These are phyloP conservation scores for Chalciporus sp. DNA, from an alignment of 1,284 basidiomycete genomes.

Conservation along the genomic window DNA sequence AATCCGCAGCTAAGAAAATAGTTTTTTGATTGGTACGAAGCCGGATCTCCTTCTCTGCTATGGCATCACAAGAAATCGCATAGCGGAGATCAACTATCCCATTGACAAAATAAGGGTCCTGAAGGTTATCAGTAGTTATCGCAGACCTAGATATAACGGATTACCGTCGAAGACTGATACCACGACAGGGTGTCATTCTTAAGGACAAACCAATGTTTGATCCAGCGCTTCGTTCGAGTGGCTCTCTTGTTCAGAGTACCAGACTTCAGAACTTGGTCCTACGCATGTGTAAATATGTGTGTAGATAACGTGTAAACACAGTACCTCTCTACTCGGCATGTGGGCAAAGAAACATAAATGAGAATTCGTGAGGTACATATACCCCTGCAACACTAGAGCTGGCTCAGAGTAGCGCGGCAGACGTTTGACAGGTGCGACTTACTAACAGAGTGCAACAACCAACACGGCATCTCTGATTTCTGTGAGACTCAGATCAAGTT, in stretches of 20 bases:
- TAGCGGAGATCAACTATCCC: conserved; percentile 94
- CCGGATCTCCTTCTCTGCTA: conserved; percentile 74
- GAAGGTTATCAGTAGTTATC: conserved; percentile 10
- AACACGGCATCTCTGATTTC: conserved; percentile 79
- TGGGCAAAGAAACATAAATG: conserved; percentile 98
- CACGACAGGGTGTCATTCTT: conserved; percentile 93
- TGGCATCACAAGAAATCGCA: conserved; percentile 82
- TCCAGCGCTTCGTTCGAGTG: conserved; percentile 84
- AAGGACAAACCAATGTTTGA: conserved; percentile 92
- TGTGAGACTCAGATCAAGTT: conserved; percentile 17
- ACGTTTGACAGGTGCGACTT: conserved; percentile 41
- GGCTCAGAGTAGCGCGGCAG: conserved; percentile 12
- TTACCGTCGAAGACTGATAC: conserved; percentile 90
- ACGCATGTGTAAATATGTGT: conserved; percentile 14
- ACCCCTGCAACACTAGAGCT: conserved; percentile 84
- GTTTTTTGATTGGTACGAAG: conserved; percentile 80
- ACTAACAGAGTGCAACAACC: conserved; percentile 85
- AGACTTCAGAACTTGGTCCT: conserved; percentile 89
- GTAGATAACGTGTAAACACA: conserved; percentile 14
- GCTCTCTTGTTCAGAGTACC: conserved; percentile 85
- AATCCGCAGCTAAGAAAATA: conserved; percentile 76
- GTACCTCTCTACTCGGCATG: conserved; percentile 84
- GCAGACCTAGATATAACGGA: conserved; percentile 11
- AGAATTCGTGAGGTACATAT: conserved; percentile 92
- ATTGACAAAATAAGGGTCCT: conserved; percentile 97